Percentiles rank a stretch among this genome's conserved stretches.
phyloP scores from a whole-genome alignment of 495 filamentous ascomycete genomes.

The Neurospora sp. region DNA sequence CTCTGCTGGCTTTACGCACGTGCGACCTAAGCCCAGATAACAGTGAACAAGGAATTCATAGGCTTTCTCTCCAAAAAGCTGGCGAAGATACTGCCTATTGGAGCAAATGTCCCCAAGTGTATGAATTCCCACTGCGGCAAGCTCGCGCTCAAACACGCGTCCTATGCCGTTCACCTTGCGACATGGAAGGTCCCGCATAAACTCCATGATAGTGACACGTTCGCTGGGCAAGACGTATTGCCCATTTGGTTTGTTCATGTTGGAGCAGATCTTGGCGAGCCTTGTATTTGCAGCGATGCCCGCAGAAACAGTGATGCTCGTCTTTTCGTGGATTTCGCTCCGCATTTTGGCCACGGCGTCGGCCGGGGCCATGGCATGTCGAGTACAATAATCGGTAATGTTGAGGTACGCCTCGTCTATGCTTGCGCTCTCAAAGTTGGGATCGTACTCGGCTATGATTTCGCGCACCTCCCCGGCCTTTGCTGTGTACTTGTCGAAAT shows the following conservation, averaged over 20 bases:
- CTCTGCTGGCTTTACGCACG: constrained; percentile 75
- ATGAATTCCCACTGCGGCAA: constrained; percentile 76
- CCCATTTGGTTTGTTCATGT: constrained; percentile 93
- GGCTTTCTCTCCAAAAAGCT: constrained; percentile 84
- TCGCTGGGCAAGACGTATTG: constrained; percentile 70
- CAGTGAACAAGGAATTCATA: constrained; percentile 77
- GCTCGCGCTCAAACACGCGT: constrained; percentile 85
- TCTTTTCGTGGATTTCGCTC: constrained; percentile 61
- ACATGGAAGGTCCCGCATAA: constrained; percentile 73
- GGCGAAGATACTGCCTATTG: constrained; percentile 57
- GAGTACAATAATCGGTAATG: constrained; percentile 75
- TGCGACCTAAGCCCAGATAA: constrained; percentile 83
- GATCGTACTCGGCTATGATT: constrained; percentile 77
- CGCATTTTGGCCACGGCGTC: constrained; percentile 69
- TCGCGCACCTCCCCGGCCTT: constrained; percentile 85
- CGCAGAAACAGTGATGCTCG: constrained; percentile 86
- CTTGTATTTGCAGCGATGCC: constrained; percentile 90
- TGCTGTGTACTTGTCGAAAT: constrained; percentile 82
- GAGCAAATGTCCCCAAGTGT: constrained; percentile 84
- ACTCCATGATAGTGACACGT: constrained; percentile 62
- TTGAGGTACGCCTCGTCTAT: constrained; percentile 96
- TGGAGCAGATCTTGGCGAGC: constrained; percentile 89
- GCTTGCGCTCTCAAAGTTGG: constrained; percentile 82
- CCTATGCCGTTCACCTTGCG: constrained; percentile 92
- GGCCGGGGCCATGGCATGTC: constrained; percentile 56